Conservation (phyloP, 2,329 filamentous ascomycete genomes). For the Fusarium sp. region DNA sequence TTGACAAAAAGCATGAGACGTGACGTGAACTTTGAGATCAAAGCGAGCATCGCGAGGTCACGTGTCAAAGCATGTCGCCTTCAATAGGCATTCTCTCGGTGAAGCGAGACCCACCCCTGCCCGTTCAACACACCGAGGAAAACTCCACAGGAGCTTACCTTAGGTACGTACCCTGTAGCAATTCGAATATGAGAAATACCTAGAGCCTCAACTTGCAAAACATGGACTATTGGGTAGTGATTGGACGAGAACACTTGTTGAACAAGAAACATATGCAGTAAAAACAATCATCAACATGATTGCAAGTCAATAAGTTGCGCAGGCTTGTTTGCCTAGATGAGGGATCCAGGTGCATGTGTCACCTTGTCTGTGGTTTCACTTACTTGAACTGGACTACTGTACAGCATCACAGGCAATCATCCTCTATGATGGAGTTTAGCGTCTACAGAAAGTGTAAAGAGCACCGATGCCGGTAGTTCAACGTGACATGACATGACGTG, state of each 20-base stretch:
- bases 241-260: background rate
- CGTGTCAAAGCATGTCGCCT: constrained; percentile 39
- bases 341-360: background rate
- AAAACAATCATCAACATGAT: background rate
- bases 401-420: background rate
- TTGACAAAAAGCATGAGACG: constrained; percentile 38
- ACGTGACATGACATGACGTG: constrained; percentile 6
- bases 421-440: background rate
- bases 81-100: constrained; percentile 9
- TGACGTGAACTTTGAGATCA: constrained; percentile 37
- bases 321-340: background rate
- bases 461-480: constrained; percentile 26
- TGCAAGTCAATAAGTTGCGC: background rate
- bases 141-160: background rate
- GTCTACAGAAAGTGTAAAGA: background rate
- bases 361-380: background rate
- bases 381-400: background rate
- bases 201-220: background rate
- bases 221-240: background rate
- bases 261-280: background rate
- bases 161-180: background rate
- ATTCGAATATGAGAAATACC: background rate
- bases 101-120: background rate
- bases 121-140: constrained; percentile 2
- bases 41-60: constrained; percentile 48